These are phyloP conservation scores for Citrus mangshanensis DNA, from an alignment of 345 rosid species.

Conservation along the genomic window DNA sequence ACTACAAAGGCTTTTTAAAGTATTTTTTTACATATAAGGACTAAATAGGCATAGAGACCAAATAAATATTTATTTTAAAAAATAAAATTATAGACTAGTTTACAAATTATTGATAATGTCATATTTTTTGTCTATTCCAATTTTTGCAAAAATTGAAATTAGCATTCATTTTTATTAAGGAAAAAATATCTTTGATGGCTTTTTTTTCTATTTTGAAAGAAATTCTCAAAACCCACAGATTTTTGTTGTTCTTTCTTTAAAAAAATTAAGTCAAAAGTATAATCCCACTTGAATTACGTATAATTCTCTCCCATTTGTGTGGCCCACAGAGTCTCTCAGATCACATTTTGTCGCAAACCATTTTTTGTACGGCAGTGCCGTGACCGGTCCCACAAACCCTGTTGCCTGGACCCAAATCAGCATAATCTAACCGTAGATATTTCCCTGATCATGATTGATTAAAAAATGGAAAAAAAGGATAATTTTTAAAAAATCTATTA, in stretches of 20 bases:
- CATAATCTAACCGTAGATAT: conserved; percentile 8
- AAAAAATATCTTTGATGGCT: too few species aligned
- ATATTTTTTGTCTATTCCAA: too few species aligned
- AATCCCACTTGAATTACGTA: not conserved
- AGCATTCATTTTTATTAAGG: too few species aligned
- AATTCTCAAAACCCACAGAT: not conserved
- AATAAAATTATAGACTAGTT: too few species aligned
- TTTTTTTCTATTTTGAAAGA: not conserved
- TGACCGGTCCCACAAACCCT: conserved; percentile 13
- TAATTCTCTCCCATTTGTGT: not conserved
- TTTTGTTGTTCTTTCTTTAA: not conserved
- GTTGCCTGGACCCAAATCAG: not conserved
- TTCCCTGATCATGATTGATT: not conserved
- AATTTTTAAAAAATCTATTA: too few species aligned
- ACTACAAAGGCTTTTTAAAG: too few species aligned
- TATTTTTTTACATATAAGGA: too few species aligned
- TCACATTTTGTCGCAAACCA: conserved; percentile 7
- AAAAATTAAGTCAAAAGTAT: not conserved
- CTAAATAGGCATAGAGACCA: too few species aligned
- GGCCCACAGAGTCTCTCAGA: conserved; percentile 9
- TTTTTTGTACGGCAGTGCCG: conserved; percentile 17
- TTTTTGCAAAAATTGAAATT: too few species aligned
- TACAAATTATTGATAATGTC: too few species aligned
- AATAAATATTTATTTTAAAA: too few species aligned
- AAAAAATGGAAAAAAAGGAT: too few species aligned